These are phyloP conservation scores for Phaeodactylum tricornutum DNA, from an alignment of 108 stramenopile genomes.

Conservation along the genomic window DNA sequence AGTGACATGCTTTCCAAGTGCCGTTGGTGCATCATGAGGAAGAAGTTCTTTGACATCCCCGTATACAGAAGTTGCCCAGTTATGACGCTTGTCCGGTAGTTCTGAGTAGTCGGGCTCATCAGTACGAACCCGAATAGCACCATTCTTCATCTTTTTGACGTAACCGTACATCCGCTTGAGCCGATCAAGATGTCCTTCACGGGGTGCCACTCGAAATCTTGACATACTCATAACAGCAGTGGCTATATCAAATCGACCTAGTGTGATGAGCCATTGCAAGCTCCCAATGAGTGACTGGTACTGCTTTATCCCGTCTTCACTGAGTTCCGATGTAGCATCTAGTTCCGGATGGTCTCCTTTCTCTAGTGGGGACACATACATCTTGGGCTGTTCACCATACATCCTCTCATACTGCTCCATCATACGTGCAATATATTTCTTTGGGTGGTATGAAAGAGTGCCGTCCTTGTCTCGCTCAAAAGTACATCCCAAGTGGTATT, in stretches of 20 bases:
- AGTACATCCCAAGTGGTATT: conserved; percentile 4
- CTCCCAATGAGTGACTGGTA: conserved; percentile 20
- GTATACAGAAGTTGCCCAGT: conserved; percentile 5
- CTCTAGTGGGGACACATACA: conserved; percentile 4
- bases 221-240: conserved; percentile 6
- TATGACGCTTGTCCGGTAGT: background rate
- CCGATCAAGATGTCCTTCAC: conserved; percentile 22
- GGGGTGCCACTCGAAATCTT: conserved; percentile 3
- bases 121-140: conserved; percentile 3
- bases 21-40: conserved; percentile 5
- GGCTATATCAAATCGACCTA: conserved; percentile 13
- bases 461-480: conserved; percentile 3
- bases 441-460: background rate
- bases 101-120: background rate
- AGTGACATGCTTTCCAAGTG: conserved; percentile 5
- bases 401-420: conserved; percentile 8
- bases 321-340: conserved; percentile 3
- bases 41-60: conserved; percentile 6
- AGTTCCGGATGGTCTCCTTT: conserved; percentile 16
- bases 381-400: conserved; percentile 19
- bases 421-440: conserved; percentile 2
- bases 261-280: conserved; percentile 9
- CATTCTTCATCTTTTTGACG: conserved; percentile 10
- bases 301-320: background rate
- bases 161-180: conserved; percentile 21